These are phyloP conservation scores for Aechmea fasciata DNA, from an alignment of 176 grass and related monocot genomes.

Conservation along the genomic window DNA sequence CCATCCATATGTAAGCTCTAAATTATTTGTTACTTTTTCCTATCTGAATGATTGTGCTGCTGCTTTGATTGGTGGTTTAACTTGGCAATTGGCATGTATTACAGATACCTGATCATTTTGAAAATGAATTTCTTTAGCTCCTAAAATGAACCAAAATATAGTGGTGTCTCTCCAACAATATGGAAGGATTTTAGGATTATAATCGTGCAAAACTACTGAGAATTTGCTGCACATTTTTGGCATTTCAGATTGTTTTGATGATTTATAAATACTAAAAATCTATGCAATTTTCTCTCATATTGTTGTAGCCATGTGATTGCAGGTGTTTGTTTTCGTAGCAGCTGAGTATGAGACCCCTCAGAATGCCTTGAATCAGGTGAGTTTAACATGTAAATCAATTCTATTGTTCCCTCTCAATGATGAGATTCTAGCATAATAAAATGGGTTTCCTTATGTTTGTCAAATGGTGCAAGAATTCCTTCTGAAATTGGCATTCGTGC, in stretches of 20 bases:
- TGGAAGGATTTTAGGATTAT: neutral
- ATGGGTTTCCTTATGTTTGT: neutral
- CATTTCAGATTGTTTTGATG: neutral
- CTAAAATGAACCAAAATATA: neutral
- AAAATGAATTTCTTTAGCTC: neutral
- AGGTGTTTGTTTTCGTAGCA: constrained; percentile 98
- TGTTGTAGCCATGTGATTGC: constrained; percentile 12
- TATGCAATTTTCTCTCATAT: neutral
- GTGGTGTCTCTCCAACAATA: neutral
- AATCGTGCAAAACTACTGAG: neutral
- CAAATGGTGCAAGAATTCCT: neutral
- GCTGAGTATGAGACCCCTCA: constrained; percentile 88
- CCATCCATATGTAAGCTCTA: too few species aligned
- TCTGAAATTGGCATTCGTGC: neutral
- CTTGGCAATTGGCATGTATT: neutral
- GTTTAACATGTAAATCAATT: neutral
- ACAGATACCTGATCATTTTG: neutral
- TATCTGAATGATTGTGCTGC: too few species aligned
- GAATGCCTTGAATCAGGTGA: constrained; percentile 93
- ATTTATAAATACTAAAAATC: too few species aligned
- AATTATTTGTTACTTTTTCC: too few species aligned
- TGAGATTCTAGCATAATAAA: neutral
- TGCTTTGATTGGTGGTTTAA: too few species aligned
- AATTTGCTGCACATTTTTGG: neutral
- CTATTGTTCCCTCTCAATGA: neutral